A percentile compares a stretch with the other conserved stretches of the same genome.
Evolutionary conservation across 345 rosid genomes (phyloP).

Genomic region (Brassica juncea): DNA sequence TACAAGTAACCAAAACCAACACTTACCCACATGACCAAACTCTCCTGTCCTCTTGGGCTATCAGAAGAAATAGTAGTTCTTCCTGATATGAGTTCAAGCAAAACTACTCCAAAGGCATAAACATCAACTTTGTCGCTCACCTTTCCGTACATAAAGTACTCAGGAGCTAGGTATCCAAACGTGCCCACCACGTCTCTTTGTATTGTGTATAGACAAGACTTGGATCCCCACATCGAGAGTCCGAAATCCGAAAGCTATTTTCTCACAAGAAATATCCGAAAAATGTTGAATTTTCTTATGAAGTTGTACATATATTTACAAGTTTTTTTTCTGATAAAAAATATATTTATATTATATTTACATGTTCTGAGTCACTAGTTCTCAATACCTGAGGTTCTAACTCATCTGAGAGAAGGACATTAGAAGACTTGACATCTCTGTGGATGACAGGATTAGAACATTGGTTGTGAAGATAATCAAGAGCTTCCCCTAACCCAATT

Average conservation of each 20-base stretch:
- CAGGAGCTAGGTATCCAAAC: slow-evolving; percentile 97
- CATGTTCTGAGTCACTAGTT: not conserved
- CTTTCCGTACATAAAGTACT: slow-evolving; percentile 95
- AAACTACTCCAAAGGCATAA: slow-evolving; percentile 88
- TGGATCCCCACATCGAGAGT: slow-evolving; percentile 83
- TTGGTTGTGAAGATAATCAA: slow-evolving; percentile 67
- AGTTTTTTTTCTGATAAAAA: not conserved
- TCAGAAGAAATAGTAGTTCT: slow-evolving; percentile 68
- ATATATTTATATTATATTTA: not conserved
- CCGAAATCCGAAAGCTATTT: slow-evolving; percentile 87
- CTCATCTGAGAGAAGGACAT: slow-evolving; percentile 76
- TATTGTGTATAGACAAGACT: slow-evolving; percentile 55
- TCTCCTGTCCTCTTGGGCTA: slow-evolving; percentile 62
- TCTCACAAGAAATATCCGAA: not conserved
- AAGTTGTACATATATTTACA: not conserved
- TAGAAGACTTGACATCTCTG: slow-evolving; percentile 87
- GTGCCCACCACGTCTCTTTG: slow-evolving; percentile 81
- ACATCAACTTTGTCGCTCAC: slow-evolving; percentile 89
- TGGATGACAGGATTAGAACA: slow-evolving; percentile 79
- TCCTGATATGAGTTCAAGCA: slow-evolving; percentile 87
- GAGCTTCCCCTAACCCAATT: slow-evolving; percentile 69
- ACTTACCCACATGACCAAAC: slow-evolving; percentile 96
- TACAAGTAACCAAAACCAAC: slow-evolving; percentile 9
- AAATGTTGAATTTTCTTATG: not conserved
- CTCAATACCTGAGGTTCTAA: slow-evolving; percentile 75